Conservation (phyloP, 2,329 filamentous ascomycete genomes). For the Fusarium globosum region DNA sequence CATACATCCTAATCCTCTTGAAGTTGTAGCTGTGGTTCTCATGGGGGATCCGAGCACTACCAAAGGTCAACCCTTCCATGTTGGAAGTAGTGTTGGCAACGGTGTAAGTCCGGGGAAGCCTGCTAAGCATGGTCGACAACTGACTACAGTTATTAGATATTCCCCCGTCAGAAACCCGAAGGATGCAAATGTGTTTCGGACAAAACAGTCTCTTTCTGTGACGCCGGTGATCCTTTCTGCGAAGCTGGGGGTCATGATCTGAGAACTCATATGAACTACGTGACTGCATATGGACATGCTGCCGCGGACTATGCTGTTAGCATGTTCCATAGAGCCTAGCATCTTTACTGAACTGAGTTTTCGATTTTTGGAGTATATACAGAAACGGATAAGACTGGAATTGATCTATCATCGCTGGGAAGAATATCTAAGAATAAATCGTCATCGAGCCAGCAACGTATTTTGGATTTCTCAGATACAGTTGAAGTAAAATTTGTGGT, state of each 20-base stretch:
- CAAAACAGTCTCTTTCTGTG: slow-evolving; percentile 35
- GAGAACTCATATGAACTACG: slow-evolving; percentile 37
- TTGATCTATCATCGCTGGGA: background rate
- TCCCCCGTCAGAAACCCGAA: slow-evolving; percentile 26
- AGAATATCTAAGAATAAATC: background rate
- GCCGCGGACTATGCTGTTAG: slow-evolving; percentile 26
- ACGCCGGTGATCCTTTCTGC: slow-evolving; percentile 37
- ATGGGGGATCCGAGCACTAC: slow-evolving; percentile 43
- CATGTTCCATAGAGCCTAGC: slow-evolving; percentile 9
- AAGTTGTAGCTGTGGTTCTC: slow-evolving; percentile 37
- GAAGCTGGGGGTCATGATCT: slow-evolving; percentile 31
- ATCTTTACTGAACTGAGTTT: background rate
- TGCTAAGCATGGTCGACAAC: no score
- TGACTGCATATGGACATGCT: slow-evolving; percentile 19
- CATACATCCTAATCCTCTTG: background rate
- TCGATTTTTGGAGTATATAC: background rate
- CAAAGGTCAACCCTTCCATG: slow-evolving; percentile 27
- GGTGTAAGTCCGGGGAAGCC: slow-evolving; percentile 24
- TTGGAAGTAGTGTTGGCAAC: slow-evolving; percentile 29
- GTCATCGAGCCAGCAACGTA: background rate
- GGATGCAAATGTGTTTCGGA: slow-evolving; percentile 21
- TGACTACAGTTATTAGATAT: slow-evolving; percentile 9
- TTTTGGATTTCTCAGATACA: background rate
- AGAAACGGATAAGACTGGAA: background rate
- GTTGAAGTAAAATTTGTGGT: background rate